phyloP scores from a whole-genome alignment of 2,329 filamentous ascomycete species.

The Sporothrix euskadiensis region DNA sequence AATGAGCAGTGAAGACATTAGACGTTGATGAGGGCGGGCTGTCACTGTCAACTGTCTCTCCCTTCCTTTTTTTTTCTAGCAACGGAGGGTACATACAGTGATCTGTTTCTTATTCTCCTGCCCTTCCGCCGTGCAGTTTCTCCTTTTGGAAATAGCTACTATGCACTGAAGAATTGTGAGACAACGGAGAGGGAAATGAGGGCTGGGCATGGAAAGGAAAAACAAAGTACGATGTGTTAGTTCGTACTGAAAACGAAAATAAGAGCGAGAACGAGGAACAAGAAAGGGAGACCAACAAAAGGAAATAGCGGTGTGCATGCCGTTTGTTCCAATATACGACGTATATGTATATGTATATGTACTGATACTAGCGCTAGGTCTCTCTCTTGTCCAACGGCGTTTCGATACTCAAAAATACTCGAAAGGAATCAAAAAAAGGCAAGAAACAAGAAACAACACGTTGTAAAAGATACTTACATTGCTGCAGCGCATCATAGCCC shows the following conservation, averaged over 20 bases:
- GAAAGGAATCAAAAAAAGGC: too few species aligned
- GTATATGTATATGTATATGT: too few species aligned
- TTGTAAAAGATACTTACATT: neutral
- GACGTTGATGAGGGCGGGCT: neutral
- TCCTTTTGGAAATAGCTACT: neutral
- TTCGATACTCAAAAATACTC: neutral
- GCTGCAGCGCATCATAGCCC: neutral
- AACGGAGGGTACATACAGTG: neutral
- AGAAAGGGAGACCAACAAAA: neutral
- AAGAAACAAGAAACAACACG: too few species aligned
- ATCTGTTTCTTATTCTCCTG: neutral
- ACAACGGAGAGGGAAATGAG: slow-evolving; percentile 5
- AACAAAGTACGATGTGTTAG: neutral
- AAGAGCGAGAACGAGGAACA: neutral
- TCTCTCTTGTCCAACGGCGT: neutral
- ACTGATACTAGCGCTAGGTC: neutral
- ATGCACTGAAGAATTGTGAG: slow-evolving; percentile 6
- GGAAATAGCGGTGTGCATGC: slow-evolving; percentile 7
- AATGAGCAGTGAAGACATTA: neutral
- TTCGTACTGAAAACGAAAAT: neutral
- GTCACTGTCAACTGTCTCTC: neutral
- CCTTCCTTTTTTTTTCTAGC: neutral
- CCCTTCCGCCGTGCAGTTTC: neutral
- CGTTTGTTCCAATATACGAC: neutral
- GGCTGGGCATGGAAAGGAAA: neutral